Evolutionary conservation across 257 asterid genomes (phyloP).

Genomic region (Linderniella brevidens): DNA sequence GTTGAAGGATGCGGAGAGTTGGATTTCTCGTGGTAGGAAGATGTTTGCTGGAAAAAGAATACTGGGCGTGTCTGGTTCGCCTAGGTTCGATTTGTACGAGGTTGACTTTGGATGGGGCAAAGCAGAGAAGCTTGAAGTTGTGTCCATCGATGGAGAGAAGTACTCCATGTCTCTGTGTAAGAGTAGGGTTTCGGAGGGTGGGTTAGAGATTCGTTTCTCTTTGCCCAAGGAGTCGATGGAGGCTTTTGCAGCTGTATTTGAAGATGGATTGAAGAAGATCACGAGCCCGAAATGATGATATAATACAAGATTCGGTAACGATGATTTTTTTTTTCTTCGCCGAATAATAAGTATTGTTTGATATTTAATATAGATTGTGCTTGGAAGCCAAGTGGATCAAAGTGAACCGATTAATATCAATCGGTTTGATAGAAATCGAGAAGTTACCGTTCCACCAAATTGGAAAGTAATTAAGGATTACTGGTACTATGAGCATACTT

Average conservation of each 20-base stretch:
- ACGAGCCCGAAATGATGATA: no score
- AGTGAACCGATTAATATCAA: no score
- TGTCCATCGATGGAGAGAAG: constrained; percentile 15
- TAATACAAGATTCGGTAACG: no score
- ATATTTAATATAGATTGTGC: no score
- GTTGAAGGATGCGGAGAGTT: constrained; percentile 11
- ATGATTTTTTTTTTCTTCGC: no score
- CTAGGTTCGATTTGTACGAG: constrained; percentile 16
- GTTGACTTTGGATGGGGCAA: constrained; percentile 32
- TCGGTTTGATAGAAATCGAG: no score
- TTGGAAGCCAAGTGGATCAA: no score
- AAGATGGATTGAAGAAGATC: no score
- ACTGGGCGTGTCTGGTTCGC: constrained; percentile 18
- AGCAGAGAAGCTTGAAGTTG: constrained; percentile 11
- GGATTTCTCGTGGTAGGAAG: background rate
- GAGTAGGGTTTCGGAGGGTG: constrained; percentile 13
- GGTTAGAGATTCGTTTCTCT: constrained; percentile 22
- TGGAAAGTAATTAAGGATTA: no score
- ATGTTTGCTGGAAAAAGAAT: background rate
- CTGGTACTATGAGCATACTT: no score
- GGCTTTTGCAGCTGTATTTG: background rate
- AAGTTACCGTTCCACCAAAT: no score
- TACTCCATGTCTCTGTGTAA: constrained; percentile 13
- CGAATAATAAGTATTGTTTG: no score
- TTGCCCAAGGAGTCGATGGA: constrained; percentile 13